Conservation (phyloP, 805 yeast genomes). For the Cyberlindnera xishuangbannaensis region DNA sequence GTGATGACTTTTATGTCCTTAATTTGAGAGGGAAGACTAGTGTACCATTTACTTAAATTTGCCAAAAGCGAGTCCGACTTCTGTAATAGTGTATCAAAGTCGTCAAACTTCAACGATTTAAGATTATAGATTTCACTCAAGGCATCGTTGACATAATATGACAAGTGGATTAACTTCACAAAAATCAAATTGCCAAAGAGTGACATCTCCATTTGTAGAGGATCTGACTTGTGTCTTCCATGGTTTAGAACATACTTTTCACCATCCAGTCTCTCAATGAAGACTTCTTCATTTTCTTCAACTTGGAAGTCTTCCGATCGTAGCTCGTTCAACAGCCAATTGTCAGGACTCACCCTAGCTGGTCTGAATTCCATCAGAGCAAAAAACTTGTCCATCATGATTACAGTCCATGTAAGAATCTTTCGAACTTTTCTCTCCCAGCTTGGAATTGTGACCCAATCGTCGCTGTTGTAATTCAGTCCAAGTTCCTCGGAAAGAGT, state of each 20-base stretch:
- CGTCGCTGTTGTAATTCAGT: slow-evolving; percentile 21
- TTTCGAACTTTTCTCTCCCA: slow-evolving; percentile 27
- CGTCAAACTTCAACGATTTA: slow-evolving; percentile 22
- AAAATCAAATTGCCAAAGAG: slow-evolving; percentile 21
- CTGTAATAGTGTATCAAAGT: slow-evolving; percentile 15
- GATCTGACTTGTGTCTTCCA: slow-evolving; percentile 6
- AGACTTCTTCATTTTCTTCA: slow-evolving; percentile 17
- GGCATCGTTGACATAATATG: slow-evolving; percentile 21
- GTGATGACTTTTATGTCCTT: slow-evolving; percentile 9
- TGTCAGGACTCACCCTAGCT: slow-evolving; percentile 19
- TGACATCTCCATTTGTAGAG: slow-evolving; percentile 5
- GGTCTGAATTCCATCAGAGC: slow-evolving; percentile 25
- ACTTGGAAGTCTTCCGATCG: slow-evolving; percentile 18
- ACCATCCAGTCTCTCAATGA: slow-evolving; percentile 16
- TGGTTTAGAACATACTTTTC: slow-evolving; percentile 13
- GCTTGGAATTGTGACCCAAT: slow-evolving; percentile 23
- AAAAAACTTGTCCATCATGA: slow-evolving; percentile 24
- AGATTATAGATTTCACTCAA: slow-evolving; percentile 20
- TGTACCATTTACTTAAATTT: slow-evolving; percentile 21
- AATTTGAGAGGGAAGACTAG: slow-evolving; percentile 16
- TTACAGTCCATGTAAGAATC: slow-evolving; percentile 22
- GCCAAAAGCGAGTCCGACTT: slow-evolving; percentile 15
- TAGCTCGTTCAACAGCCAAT: slow-evolving; percentile 23
- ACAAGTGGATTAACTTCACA: slow-evolving; percentile 23
- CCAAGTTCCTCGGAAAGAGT: slow-evolving; percentile 26